Conservation (phyloP, 75 land plant species). For the Larix kaempferi region DNA sequence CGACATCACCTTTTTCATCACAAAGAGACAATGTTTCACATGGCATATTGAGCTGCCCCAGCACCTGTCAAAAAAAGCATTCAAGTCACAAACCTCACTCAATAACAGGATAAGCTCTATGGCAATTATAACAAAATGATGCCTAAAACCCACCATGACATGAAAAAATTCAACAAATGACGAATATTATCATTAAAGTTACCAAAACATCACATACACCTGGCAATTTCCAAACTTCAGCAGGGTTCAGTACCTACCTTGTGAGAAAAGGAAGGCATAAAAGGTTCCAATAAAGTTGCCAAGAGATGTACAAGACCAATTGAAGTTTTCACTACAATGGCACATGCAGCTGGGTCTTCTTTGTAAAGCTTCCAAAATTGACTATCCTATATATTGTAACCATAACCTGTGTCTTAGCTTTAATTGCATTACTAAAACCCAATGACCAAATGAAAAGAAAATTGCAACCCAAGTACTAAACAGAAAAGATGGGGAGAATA, state of each 20-base stretch:
- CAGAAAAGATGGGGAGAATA: slow-evolving; percentile 14
- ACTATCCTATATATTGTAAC: slow-evolving; percentile 51
- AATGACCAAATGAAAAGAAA: slow-evolving; percentile 6
- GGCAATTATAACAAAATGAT: not conserved
- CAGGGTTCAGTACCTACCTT: slow-evolving; percentile 42
- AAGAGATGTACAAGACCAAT: slow-evolving; percentile 81
- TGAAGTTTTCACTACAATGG: slow-evolving; percentile 78
- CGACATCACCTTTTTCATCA: slow-evolving; percentile 67
- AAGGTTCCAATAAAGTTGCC: slow-evolving; percentile 89
- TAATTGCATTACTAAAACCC: not conserved
- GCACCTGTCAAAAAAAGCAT: slow-evolving; percentile 43
- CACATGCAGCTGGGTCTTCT: slow-evolving; percentile 71
- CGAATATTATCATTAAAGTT: not conserved
- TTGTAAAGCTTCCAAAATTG: slow-evolving; percentile 96
- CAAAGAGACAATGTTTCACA: slow-evolving; percentile 46
- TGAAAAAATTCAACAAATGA: not conserved
- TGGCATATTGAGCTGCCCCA: slow-evolving; percentile 72
- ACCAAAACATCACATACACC: not conserved
- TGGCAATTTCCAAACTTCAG: not conserved
- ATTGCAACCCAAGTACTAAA: not conserved
- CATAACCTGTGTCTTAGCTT: not conserved
- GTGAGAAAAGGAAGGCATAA: slow-evolving; percentile 89
- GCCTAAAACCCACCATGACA: not conserved
- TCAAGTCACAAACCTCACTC: slow-evolving; percentile 1
- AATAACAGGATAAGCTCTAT: not conserved